Conservation (phyloP, 2,329 filamentous ascomycete species). For the Alternaria angustiovoidea region DNA sequence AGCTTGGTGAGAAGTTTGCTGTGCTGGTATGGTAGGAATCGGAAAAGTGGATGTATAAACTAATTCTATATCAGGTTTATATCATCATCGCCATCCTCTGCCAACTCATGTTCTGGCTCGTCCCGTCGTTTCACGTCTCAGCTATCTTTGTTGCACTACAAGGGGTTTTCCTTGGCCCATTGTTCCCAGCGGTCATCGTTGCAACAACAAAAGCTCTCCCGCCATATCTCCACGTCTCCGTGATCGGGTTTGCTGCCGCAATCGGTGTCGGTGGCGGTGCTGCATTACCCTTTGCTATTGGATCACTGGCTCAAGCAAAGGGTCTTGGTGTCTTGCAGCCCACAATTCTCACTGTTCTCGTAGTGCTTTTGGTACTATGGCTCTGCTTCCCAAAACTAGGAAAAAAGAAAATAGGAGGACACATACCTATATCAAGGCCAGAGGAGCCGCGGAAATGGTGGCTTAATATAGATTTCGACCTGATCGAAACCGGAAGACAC, state of each 20-base stretch:
- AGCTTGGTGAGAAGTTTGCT: conserved; percentile 71
- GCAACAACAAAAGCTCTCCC: conserved; percentile 76
- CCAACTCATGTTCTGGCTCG: conserved; percentile 78
- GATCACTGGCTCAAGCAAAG: conserved; percentile 68
- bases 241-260: conserved; percentile 79
- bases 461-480: neutral
- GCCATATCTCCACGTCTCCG: conserved; percentile 74
- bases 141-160: conserved; percentile 73
- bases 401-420: conserved; percentile 8
- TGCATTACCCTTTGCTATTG: conserved; percentile 68
- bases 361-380: conserved; percentile 60
- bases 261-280: conserved; percentile 77
- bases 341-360: conserved; percentile 62
- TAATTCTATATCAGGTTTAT: conserved; percentile 58
- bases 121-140: conserved; percentile 75
- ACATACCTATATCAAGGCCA: neutral
- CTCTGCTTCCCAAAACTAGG: conserved; percentile 36
- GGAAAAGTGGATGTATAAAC: conserved; percentile 36
- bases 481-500: neutral
- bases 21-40: conserved; percentile 54
- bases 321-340: conserved; percentile 66
- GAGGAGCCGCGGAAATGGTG: neutral
- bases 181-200: conserved; percentile 77
- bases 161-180: conserved; percentile 79
- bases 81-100: conserved; percentile 67